Evolutionary conservation across 2,329 filamentous ascomycete genomes (phyloP).

Genomic region (Septoria linicola): DNA sequence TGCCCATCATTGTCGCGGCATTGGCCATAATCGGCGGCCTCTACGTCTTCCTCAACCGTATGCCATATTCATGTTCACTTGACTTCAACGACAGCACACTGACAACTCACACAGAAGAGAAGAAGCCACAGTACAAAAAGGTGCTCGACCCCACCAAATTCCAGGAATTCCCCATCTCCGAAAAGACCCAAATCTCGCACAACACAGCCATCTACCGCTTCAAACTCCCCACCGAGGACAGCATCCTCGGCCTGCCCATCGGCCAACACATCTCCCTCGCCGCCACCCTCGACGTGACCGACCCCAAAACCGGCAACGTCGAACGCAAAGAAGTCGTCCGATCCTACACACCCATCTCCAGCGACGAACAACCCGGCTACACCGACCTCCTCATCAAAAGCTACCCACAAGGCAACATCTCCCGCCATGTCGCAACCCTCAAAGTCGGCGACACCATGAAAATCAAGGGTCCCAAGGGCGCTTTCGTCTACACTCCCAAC

Average conservation of each 20-base stretch:
- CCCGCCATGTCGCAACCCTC: constrained; percentile 82
- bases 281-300: constrained; percentile 70
- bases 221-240: constrained; percentile 70
- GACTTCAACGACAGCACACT: background rate
- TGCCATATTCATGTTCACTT: background rate
- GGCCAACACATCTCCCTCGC: constrained; percentile 98
- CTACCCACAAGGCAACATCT: constrained; percentile 97
- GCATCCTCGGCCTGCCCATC: constrained; percentile 93
- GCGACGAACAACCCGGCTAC: constrained; percentile 83
- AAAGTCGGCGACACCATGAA: constrained; percentile 83
- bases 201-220: constrained; percentile 99
- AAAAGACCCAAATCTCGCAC: constrained; percentile 95
- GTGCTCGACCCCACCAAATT: constrained; percentile 84
- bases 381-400: constrained; percentile 98
- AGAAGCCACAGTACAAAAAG: constrained; percentile 65
- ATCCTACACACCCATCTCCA: constrained; percentile 89
- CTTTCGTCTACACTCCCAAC: constrained; percentile 96
- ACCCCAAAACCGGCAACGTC: constrained; percentile 63
- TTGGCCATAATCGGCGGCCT: constrained; percentile 19
- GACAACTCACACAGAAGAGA: constrained; percentile 12
- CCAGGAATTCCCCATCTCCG: constrained; percentile 87
- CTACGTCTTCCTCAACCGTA: constrained; percentile 22
- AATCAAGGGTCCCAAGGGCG: constrained; percentile 91
- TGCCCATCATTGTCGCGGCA: constrained; percentile 16
- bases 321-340: constrained; percentile 79